Evolutionary conservation across 805 yeast genomes (phyloP), one percentile per base, ranked within the genome.

Genomic region (Ogataea philodendri): DNA sequence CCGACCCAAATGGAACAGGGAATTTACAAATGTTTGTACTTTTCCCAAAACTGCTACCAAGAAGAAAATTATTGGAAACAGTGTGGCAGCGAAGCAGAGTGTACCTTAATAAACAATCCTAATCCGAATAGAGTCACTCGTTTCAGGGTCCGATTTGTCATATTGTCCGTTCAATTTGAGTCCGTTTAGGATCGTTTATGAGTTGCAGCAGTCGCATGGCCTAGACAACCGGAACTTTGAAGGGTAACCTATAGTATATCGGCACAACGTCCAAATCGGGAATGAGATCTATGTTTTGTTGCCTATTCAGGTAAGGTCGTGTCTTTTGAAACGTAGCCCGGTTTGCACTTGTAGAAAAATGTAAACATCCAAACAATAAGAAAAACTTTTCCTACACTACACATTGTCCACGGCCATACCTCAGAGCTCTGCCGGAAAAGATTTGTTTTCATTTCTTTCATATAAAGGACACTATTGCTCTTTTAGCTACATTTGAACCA

Each of bases 41-140:
- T 27, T 62, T 62, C 37, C 60, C 63, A 0, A 39, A 41, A 18
- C 39, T 60, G 8, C 44, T 59, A 15, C 67, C 67, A 7, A 46
- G 63, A 36, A 17, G 54, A 9, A 51, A 46, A 13, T 37, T 55
- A 5, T 42, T 62, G 23, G 59, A 59, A 39, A 45, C 52, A 1
- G 55, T 61, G 5, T 55, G 58, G 49, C 43, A 48, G 17, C 36
- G 51, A 24, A 39, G 53, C 26, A 45, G 51, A 30, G 37, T 41
- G 6, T 52, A 35, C 23, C 22, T 45, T 19, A 33, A 26, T 19
- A 15, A 15, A 9, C 11, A 28, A 17, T 27, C 17, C 17, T 17
- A 11, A 5, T 15, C n/a, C 15, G 20, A 23, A 3, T 10, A 26
- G 15, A 21, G 19, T 26, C 29, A 13, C 9, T 20, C n/a, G 13